Evolutionary conservation across 2,329 filamentous ascomycete genomes (phyloP).

Genomic region (Fusarium sp.): DNA sequence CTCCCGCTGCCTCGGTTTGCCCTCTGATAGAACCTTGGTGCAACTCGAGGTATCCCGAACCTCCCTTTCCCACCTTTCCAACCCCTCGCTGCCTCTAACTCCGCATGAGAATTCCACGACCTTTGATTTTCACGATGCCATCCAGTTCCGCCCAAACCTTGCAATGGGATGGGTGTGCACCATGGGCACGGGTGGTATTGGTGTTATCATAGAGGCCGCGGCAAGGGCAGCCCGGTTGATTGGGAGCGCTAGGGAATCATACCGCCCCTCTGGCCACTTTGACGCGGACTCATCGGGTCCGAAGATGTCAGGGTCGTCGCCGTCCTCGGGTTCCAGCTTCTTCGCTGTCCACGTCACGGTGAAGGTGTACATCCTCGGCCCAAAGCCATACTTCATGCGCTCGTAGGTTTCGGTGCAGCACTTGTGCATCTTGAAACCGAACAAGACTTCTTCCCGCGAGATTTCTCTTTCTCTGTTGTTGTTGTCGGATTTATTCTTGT

Average conservation of each 20-base stretch:
- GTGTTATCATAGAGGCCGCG: too few relatives aligned
- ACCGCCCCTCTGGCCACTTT: not conserved
- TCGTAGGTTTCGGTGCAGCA: not conserved
- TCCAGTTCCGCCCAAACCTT: too few relatives aligned
- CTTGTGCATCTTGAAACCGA: not conserved
- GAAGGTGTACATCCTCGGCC: conserved; percentile 21
- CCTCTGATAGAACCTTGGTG: not conserved
- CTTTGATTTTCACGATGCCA: not conserved
- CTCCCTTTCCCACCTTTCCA: not conserved
- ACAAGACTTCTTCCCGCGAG: not conserved
- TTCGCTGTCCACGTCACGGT: conserved; percentile 17
- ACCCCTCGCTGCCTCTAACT: not conserved
- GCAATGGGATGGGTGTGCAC: too few relatives aligned
- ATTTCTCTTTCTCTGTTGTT: not conserved
- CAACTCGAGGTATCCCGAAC: not conserved
- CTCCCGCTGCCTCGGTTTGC: not conserved
- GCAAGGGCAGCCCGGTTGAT: too few relatives aligned
- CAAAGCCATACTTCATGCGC: not conserved
- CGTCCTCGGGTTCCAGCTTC: conserved; percentile 16
- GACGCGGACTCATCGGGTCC: not conserved
- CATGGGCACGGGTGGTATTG: too few relatives aligned
- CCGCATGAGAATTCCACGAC: not conserved
- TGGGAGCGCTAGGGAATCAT: not conserved
- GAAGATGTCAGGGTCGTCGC: not conserved
- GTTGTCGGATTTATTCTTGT: not conserved